Conservation (phyloP, 257 asterid species). For the Solanum dulcamara region DNA sequence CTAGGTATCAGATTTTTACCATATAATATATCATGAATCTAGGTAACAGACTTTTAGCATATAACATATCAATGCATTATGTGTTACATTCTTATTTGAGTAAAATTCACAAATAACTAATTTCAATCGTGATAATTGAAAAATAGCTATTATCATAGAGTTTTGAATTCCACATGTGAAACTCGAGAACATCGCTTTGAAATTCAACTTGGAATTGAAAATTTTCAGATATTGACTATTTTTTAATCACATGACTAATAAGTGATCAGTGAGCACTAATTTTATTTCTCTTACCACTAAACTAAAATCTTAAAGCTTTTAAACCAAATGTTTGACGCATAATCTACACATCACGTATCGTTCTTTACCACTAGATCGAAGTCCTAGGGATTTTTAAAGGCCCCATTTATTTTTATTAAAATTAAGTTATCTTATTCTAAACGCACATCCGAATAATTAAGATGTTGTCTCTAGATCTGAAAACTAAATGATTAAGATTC, state of each 20-base stretch:
- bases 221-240: neutral
- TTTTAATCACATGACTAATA: neutral
- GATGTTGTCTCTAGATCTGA: neutral
- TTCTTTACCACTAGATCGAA: neutral
- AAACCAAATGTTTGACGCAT: neutral
- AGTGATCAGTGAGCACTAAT: neutral
- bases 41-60: neutral
- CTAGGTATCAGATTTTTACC: neutral
- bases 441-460: too few relatives aligned
- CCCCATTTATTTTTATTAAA: neutral
- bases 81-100: neutral
- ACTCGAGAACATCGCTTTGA: neutral
- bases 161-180: neutral
- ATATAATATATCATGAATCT: neutral
- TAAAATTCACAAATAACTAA: neutral
- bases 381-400: neutral
- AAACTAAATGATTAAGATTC: too few relatives aligned
- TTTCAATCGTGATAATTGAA: neutral
- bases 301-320: neutral
- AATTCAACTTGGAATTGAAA: neutral
- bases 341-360: neutral
- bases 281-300: neutral
- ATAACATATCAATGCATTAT: neutral
- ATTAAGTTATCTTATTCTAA: too few relatives aligned
- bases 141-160: neutral